Evolutionary conservation across 257 asterid species (phyloP), one percentile per base, ranked within the genome.

Genomic region (Gardenia jasminoides): DNA sequence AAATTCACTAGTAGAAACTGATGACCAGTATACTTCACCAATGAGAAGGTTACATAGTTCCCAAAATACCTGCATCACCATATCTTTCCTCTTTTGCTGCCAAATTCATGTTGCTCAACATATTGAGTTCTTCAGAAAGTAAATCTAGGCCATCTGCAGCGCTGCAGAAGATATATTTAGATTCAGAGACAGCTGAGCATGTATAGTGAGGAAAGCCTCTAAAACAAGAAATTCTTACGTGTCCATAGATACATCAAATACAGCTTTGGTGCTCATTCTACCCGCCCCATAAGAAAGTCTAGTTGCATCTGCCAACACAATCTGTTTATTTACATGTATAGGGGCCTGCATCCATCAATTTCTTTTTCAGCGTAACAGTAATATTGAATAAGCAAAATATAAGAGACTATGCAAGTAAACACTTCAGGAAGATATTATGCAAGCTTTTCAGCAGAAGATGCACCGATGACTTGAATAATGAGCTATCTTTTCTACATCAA

Each of bases 131-230:
- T 77, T 86, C 86, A 47, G 88, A 77, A 48, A 86, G 85, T 75
- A 84, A 69, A 86, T 86, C 86, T 31, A 88, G 88, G 67, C 85
- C 88, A 73, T 86, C 90, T 64, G 84, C 41, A 44, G 88, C 85
- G 80, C 90, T 86, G 80, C 58, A 30, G 39, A 54, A 65, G 67
- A 64, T 62, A 79, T 48, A 58, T 19, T 39, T 3, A 4, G 41
- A 70, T 58, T 70, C 71, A 78, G 46, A 78, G 56, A 22, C 36
- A 59, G 65, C 56, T 28, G 48, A 65, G 15, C 72, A 17, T 33
- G 67, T 28, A 74, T 56, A 74, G 75, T 41, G 56, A 19, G 72
- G 26, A 54, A 30, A 70, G 17, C 70, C 70, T 33, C 5, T 67
- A 47, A 65, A 65, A 67, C 76, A 66, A 26, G 12, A 30, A 56